A percentile compares a stretch with the other conserved stretches of the same genome.
Conservation (phyloP, 495 filamentous ascomycete genomes). For the Podospora appendiculata region DNA sequence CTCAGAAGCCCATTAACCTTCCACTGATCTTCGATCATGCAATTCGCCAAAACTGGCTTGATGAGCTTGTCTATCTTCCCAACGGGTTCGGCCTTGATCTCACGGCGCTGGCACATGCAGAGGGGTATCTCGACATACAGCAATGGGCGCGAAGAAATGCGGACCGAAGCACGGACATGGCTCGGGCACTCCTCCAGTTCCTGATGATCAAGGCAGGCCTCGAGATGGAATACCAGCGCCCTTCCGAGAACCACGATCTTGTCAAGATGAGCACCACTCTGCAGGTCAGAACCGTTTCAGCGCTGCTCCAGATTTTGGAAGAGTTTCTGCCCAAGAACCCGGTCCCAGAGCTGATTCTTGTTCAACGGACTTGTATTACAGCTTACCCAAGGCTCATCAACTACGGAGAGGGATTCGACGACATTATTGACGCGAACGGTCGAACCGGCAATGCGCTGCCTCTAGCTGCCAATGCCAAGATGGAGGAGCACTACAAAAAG, state of each 20-base stretch:
- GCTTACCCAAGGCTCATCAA: constrained; percentile 95
- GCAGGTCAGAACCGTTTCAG: constrained; percentile 75
- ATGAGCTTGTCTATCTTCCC: constrained; percentile 63
- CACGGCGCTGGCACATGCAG: constrained; percentile 78
- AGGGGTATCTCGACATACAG: constrained; percentile 68
- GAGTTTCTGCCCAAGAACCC: constrained; percentile 46
- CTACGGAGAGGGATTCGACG: constrained; percentile 84
- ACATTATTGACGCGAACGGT: constrained; percentile 80
- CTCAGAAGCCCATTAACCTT: constrained; percentile 64
- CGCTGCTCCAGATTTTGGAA: constrained; percentile 70
- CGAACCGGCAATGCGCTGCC: constrained; percentile 70
- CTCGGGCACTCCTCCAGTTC: constrained; percentile 60
- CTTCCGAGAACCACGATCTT: constrained; percentile 48
- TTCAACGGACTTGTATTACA: constrained; percentile 83
- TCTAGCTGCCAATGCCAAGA: constrained; percentile 70
- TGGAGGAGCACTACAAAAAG: constrained; percentile 93
- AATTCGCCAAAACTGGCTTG: constrained; percentile 69
- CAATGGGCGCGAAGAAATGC: constrained; percentile 69
- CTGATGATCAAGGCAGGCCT: constrained; percentile 74
- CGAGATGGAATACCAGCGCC: constrained; percentile 60
- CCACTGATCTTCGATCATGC: constrained; percentile 77
- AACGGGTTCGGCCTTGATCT: constrained; percentile 85
- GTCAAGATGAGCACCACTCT: constrained; percentile 48
- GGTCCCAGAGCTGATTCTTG: constrained; percentile 41
- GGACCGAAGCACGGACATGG: constrained; percentile 53